Conservation (phyloP, 805 yeast species). For the Sugiyamaella valdiviana region DNA sequence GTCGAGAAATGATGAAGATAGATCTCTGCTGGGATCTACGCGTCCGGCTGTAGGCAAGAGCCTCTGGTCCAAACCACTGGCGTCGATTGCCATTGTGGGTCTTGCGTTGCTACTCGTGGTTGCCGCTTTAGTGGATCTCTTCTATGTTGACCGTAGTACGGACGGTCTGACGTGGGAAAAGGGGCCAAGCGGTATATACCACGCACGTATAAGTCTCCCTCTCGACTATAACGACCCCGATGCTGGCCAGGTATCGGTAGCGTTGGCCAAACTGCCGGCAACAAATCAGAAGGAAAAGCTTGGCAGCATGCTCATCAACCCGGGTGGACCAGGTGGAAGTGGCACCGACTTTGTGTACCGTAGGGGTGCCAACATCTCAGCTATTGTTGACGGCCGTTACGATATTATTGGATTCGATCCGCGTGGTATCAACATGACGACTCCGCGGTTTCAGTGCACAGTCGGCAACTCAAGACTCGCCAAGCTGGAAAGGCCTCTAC, state of each 20-base stretch:
- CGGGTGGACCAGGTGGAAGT: slow-evolving; percentile 26
- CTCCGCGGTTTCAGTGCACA: slow-evolving; percentile 17
- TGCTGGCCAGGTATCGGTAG: slow-evolving; percentile 11
- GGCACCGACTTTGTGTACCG: slow-evolving; percentile 14
- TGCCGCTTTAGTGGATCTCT: not conserved
- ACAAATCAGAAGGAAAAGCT: slow-evolving; percentile 14
- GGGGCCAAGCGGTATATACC: slow-evolving; percentile 1
- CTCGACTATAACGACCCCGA: slow-evolving; percentile 9
- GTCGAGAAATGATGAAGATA: not conserved
- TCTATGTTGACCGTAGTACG: not conserved
- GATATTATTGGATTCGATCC: slow-evolving; percentile 25
- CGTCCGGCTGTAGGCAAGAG: not conserved
- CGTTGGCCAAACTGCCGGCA: slow-evolving; percentile 12
- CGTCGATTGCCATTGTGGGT: too few species aligned
- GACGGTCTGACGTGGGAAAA: not conserved
- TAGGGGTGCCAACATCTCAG: slow-evolving; percentile 12
- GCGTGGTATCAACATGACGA: slow-evolving; percentile 21
- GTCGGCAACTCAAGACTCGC: slow-evolving; percentile 3
- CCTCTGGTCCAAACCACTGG: too few species aligned
- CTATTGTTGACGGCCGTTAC: slow-evolving; percentile 12
- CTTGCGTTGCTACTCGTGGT: not conserved
- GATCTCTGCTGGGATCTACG: not conserved
- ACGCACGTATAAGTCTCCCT: slow-evolving; percentile 7
- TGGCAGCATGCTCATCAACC: slow-evolving; percentile 22
- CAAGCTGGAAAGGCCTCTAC: not conserved